A percentile compares a stretch with the other conserved stretches of the same genome.
phyloP scores from a whole-genome alignment of 2,329 filamentous ascomycete species.

The Zymoseptoria brevis region DNA sequence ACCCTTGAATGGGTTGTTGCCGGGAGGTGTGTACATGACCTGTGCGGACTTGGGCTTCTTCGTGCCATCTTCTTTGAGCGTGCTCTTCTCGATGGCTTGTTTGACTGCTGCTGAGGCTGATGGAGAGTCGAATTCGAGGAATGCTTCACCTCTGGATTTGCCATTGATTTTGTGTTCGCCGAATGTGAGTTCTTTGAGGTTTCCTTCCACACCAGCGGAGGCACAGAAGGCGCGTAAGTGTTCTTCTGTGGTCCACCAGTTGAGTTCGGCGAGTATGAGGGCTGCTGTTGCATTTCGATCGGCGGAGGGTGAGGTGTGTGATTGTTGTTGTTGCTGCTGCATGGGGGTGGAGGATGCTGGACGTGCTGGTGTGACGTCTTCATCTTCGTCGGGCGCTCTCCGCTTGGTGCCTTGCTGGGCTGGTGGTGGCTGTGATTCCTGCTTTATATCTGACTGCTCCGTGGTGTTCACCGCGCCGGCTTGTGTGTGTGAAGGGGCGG shows the following conservation, averaged over 20 bases:
- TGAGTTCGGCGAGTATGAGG: constrained; percentile 78
- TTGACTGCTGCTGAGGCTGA: constrained; percentile 83
- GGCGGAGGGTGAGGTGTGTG: constrained; percentile 60
- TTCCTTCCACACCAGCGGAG: constrained; percentile 69
- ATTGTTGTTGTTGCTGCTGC: constrained; percentile 59
- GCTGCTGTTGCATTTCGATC: constrained; percentile 60
- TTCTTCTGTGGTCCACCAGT: constrained; percentile 97
- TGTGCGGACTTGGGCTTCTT: constrained; percentile 66
- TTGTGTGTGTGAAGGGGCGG: neutral
- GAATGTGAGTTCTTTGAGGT: constrained; percentile 88
- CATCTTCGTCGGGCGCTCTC: constrained; percentile 50
- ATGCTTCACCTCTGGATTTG: constrained; percentile 91
- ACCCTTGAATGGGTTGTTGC: constrained; percentile 37
- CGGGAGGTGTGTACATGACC: constrained; percentile 27
- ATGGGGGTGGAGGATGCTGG: constrained; percentile 76
- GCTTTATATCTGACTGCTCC: constrained; percentile 7
- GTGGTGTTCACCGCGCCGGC: neutral
- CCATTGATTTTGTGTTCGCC: constrained; percentile 98
- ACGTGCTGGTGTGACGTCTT: constrained; percentile 36
- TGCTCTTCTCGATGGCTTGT: constrained; percentile 58
- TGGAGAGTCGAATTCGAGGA: constrained; percentile 73
- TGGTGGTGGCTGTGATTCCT: constrained; percentile 21
- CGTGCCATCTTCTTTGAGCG: constrained; percentile 11
- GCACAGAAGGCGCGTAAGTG: constrained; percentile 73
- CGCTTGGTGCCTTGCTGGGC: constrained; percentile 53